Evolutionary conservation across 148 eudicot species (phyloP), one percentile per base, ranked within the genome.

Genomic region (Rhododendron henanense): DNA sequence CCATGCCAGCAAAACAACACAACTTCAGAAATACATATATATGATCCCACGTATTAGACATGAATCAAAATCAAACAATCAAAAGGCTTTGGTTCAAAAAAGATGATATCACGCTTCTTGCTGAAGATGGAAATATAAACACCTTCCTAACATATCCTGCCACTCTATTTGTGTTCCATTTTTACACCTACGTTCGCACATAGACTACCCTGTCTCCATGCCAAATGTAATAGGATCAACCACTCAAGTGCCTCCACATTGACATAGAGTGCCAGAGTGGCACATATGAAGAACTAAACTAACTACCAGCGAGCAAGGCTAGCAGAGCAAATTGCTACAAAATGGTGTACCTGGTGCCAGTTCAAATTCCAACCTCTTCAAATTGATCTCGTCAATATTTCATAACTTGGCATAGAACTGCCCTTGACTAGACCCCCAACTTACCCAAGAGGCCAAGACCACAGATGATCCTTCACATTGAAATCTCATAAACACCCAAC

Each of bases 371-470:
- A 41, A 41, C 50, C 50, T 19, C 80, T 41, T 39, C 51, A 77
- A 78, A 78, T 44, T 41, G 28, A 78, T 10, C 16, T 44, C n/a
- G 23, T 23, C 45, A 21, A 78, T 78, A 15, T 21, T 44, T 41
- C n/a, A 44, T 78, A 78, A 21, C 76, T 76, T 45, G 16, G 81
- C 51, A 78, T 41, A 35, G 53, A 41, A 45, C 51, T 44, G 51
- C 81, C 81, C 81, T 78, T 28, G 8, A 78, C 51, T 21, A 78
- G 81, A 78, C 37, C 50, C 41, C 79, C 79, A 76, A 76, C 48
- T 41, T 44, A 45, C 25, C 15, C 0, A 71, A 71, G 39, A 71
- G 39, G 76, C 76, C 33, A 44, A 78, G 81, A 78, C 81, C 50
- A 78, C 53, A 44, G 51, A 21, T 78, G 48, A 37, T 41, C 50